Base-by-base conservation (phyloP, 2,329 filamentous ascomycete genomes). In the Gyromitra esculenta region DNA sequence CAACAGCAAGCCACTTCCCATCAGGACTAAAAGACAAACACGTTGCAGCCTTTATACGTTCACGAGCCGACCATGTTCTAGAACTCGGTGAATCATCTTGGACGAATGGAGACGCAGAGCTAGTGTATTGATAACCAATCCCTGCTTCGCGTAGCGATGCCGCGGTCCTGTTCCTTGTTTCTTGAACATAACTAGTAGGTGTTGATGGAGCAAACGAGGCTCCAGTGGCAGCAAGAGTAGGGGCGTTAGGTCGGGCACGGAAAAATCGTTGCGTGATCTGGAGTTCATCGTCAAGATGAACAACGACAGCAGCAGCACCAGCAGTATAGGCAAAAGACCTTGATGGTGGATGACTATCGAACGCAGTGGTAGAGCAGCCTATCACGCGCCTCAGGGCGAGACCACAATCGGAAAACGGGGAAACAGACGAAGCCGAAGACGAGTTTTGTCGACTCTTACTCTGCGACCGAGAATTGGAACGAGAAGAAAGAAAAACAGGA, bases 41-140 rank as follows among this genome's bases (percentile, higher is more conserved):
- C 4, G 94, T 97, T 1, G 94, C 93, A 18, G 96, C 92, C 85
- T 98, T 98, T 82, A 98, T 94, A 79, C 94, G 90, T 83, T 98
- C 96, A 79, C 93, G 90, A 71, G 93, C 96, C 0, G 92, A 94
- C 91, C 93, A 95, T 11, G 91, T 93, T 82, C 91, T 93, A 66
- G 88, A 90, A 52, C 84, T 83, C 3, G 88, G 85, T 1, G 88
- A 88, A 62, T 97, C 94, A 11, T 86, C 83, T 78, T 89, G 88
- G 7, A 82, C 75, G 66, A 80, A 81, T 8, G 81, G 81, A 71
- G 83, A 80, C 7, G 77, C 75, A 73, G 83, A 81, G 18, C 80
- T 81, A 9, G 82, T 81, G 65, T 82, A 82, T 57, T 82, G 82
- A 75, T 82, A 83, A 18, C 82, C 81, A 60, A 83, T 78, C 5